A percentile compares a stretch with the other conserved stretches of the same genome.
These are phyloP conservation scores for Fusarium sp. DNA, from an alignment of 2,329 filamentous ascomycete genomes.

Conservation along the genomic window DNA sequence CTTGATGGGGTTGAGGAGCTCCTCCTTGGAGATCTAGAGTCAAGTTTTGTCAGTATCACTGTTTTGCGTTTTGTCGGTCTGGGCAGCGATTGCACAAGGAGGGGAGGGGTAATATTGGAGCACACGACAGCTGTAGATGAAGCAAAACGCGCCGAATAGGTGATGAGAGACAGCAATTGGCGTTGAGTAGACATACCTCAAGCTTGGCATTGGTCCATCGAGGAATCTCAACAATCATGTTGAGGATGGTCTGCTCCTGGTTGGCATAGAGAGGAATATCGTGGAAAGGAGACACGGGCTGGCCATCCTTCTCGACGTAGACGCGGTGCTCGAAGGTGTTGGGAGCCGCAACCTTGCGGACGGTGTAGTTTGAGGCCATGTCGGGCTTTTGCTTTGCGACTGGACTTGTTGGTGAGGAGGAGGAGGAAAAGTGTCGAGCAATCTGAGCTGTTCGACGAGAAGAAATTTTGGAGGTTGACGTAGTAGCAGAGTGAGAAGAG, in stretches of 20 bases:
- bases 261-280: conserved; percentile 99
- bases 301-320: conserved; percentile 97
- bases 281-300: conserved; percentile 95
- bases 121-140: conserved; percentile 28
- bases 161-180: neutral
- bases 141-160: neutral
- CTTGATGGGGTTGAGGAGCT: conserved; percentile 98
- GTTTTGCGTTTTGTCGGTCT: conserved; percentile 3
- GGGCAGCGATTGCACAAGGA: conserved; percentile 21
- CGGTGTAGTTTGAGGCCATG: conserved; percentile 75
- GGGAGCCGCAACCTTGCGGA: conserved; percentile 88
- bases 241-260: conserved; percentile 92
- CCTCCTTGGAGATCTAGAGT: conserved; percentile 95
- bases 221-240: conserved; percentile 99
- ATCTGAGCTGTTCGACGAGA: conserved; percentile 64
- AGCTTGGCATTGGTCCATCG: conserved; percentile 99
- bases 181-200: conserved; percentile 73
- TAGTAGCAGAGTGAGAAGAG: conserved; percentile 35
- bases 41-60: conserved; percentile 37
- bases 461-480: conserved; percentile 56
- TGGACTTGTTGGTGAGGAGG: conserved; percentile 34
- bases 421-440: conserved; percentile 63
- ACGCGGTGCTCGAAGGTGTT: conserved; percentile 97
- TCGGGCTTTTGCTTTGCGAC: conserved; percentile 33
- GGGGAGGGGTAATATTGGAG: conserved; percentile 21